Evolutionary conservation across 225 moss, liverwort and hornwort genomes (phyloP).

Genomic region (Polytrichum formosum): DNA sequence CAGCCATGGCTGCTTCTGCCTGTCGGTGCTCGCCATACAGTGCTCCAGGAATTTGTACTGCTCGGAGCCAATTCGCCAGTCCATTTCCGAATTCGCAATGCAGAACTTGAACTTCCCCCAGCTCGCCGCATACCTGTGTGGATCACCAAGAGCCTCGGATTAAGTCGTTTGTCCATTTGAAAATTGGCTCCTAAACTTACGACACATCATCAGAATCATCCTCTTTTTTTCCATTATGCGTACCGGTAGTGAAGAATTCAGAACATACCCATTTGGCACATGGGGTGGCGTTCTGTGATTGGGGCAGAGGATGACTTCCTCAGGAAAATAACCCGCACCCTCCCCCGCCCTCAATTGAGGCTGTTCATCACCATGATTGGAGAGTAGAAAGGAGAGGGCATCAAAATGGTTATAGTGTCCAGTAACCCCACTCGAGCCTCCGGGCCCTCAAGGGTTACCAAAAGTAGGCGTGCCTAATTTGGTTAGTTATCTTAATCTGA

Average conservation of each 20-base stretch:
- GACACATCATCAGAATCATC: not conserved
- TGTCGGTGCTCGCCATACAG: constrained; percentile 41
- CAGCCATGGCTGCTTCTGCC: constrained; percentile 57
- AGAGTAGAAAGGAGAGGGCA: too few species aligned
- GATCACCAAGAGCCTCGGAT: not conserved
- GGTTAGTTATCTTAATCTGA: too few species aligned
- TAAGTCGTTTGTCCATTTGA: not conserved
- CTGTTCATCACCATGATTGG: too few species aligned
- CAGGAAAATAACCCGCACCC: too few species aligned
- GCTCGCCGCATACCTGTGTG: constrained; percentile 37
- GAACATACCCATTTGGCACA: not conserved
- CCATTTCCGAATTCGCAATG: constrained; percentile 43
- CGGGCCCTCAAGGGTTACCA: too few species aligned
- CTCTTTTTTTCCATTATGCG: not conserved
- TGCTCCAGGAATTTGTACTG: constrained; percentile 54
- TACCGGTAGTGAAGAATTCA: too few species aligned
- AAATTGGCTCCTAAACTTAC: not conserved
- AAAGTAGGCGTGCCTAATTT: too few species aligned
- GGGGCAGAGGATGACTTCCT: too few species aligned
- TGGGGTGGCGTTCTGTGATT: too few species aligned
- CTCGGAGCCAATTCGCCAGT: constrained; percentile 52
- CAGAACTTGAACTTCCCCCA: constrained; percentile 63
- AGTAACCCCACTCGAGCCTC: too few species aligned
- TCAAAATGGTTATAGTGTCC: too few species aligned
- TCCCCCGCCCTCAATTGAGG: too few species aligned